Percentiles rank a stretch among this genome's conserved stretches.
These are phyloP conservation scores for Moesziomyces antarcticus DNA, from an alignment of 1,284 basidiomycete genomes.

Conservation along the genomic window DNA sequence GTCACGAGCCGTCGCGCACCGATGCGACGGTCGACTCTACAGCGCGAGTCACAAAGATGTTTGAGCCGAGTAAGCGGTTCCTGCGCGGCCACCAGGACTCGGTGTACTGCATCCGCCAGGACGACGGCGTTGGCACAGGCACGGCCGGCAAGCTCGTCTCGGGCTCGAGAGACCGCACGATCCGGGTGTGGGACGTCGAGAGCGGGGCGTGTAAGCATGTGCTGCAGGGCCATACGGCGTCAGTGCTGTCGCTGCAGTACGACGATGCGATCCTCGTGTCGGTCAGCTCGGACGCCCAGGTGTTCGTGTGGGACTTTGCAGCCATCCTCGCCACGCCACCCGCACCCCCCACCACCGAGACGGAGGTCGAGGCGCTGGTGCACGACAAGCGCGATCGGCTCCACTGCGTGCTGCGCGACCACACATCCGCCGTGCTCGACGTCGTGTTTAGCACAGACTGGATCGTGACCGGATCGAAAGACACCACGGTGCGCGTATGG, in stretches of 20 bases:
- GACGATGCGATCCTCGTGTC: conserved; percentile 53
- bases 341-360: background rate
- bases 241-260: conserved; percentile 56
- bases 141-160: conserved; percentile 47
- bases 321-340: conserved; percentile 14
- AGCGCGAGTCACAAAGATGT: background rate
- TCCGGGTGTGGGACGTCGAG: conserved; percentile 56
- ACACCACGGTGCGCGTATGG: conserved; percentile 56
- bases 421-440: conserved; percentile 46
- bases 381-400: conserved; percentile 22
- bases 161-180: conserved; percentile 52
- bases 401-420: conserved; percentile 33
- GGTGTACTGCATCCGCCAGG: conserved; percentile 56
- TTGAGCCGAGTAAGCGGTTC: conserved; percentile 39
- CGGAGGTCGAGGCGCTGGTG: conserved; percentile 11
- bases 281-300: conserved; percentile 52
- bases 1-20: conserved; percentile 1
- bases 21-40: background rate
- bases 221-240: conserved; percentile 49
- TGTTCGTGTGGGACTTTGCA: conserved; percentile 57
- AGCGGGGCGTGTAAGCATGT: conserved; percentile 43
- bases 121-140: conserved; percentile 46
- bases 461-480: conserved; percentile 56
- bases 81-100: conserved; percentile 53
- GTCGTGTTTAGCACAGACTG: conserved; percentile 45